Base-by-base conservation (phyloP, 805 yeast species). In the Candida chauliodis region DNA sequence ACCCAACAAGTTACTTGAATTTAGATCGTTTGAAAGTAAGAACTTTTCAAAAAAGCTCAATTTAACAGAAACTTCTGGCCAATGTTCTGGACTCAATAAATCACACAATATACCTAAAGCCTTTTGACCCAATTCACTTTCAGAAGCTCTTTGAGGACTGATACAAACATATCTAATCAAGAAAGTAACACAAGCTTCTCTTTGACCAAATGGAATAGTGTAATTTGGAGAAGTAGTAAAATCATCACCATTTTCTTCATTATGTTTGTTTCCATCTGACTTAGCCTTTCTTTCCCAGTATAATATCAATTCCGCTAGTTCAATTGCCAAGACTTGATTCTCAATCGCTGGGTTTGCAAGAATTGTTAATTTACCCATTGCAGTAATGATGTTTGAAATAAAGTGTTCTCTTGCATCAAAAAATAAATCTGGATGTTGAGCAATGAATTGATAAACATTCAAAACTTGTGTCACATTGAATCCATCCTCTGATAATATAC, bases 41-140 rank as follows among this genome's bases (percentile, higher is more conserved):
- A 89, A 86, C 45, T 93, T 79, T 48, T 93, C 99, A 54, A 93
- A 93, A 59, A 86, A 89, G 1, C 82, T 76, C 23, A 93, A 68
- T 50, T 87, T 87, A 14, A 93, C 89, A n/a, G 81, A 75, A 5
- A 88, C 95, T 48, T 88, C 96, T 0, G 87, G 73, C 98, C 98
- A 91, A 44, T 76, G 78, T 0, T 73, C 73, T 3, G 85, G 79
- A 8, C 87, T 79, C 40, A 90, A 64, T 10, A 91, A 66, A 37
- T 79, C 81, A 38, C 84, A 81, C 34, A 93, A 65, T 8, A 89
- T 80, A n/a, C 78, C 79, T 36, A 93, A 60, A 0, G 96, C 93
- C 33, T 87, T 76, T 41, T 81, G 81, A 10, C 96, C 95, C 3
- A 88, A 62, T 39, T 84, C 89, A 49, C 80, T 80, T 45, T 89